phyloP scores from a whole-genome alignment of 306 rosid genomes.

The Arachis hypogaea region DNA sequence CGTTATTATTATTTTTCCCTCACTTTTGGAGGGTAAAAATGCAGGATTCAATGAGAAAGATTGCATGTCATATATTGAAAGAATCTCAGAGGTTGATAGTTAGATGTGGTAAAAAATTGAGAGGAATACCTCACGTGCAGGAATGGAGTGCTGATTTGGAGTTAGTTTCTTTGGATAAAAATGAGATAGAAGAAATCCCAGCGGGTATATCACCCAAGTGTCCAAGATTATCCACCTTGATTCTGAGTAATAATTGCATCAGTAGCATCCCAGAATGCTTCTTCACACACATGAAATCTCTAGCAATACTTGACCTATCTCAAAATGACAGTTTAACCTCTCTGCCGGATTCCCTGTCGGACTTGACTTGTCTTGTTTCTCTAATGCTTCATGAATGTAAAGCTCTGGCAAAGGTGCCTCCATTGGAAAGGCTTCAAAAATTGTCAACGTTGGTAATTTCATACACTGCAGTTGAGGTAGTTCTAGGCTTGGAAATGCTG shows the following conservation, averaged over 20 bases:
- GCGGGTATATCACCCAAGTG: neutral
- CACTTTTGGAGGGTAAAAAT: neutral
- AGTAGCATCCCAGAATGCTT: neutral
- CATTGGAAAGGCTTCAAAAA: slow-evolving; percentile 7
- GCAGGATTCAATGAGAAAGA: neutral
- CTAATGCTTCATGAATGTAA: neutral
- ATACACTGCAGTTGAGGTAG: neutral
- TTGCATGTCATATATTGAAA: slow-evolving; percentile 1
- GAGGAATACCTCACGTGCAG: neutral
- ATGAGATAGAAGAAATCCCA: neutral
- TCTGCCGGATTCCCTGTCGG: neutral
- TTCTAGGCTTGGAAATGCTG: slow-evolving; percentile 8
- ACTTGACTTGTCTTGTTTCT: slow-evolving; percentile 18
- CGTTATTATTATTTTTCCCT: neutral
- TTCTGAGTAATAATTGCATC: neutral
- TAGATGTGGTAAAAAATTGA: neutral
- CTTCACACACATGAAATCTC: too few relatives aligned
- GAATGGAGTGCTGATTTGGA: slow-evolving; percentile 26
- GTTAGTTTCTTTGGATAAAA: neutral
- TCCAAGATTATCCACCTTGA: slow-evolving; percentile 7
- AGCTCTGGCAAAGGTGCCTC: neutral
- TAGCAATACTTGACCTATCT: neutral
- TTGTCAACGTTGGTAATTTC: neutral
- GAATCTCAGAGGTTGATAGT: neutral
- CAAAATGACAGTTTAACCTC: accelerated